These are phyloP conservation scores for Athelia psychrophila DNA, from an alignment of 1,284 basidiomycete genomes.

Conservation along the genomic window DNA sequence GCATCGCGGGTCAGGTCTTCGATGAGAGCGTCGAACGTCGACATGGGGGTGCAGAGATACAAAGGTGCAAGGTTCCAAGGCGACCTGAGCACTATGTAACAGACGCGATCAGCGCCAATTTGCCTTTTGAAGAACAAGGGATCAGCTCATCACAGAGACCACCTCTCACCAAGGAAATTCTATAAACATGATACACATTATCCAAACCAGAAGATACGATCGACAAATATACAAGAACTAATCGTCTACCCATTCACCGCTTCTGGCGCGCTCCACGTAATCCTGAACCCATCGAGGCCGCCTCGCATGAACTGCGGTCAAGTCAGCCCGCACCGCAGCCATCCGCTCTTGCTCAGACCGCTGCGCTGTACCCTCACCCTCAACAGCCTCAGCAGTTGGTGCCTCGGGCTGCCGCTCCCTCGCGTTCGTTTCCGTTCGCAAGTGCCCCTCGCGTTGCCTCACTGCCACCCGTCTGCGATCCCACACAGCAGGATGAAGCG, in stretches of 20 bases:
- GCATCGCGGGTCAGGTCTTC: conserved; percentile 87
- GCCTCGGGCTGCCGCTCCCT: conserved; percentile 34
- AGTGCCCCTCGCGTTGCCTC: conserved; percentile 59
- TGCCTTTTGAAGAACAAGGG: conserved; percentile 1
- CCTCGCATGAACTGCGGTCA: conserved; percentile 46
- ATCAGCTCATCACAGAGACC: too few relatives aligned
- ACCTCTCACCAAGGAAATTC: too few relatives aligned
- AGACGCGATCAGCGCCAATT: background rate
- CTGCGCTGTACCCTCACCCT: conserved; percentile 26
- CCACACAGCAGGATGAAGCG: conserved; percentile 75
- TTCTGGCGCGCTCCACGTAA: conserved; percentile 64
- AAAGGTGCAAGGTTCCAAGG: too few relatives aligned
- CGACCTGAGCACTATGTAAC: background rate
- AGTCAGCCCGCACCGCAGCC: conserved; percentile 35
- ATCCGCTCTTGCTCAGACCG: conserved; percentile 26
- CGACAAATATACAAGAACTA: conserved; percentile 19
- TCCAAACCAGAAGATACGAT: conserved; percentile 23
- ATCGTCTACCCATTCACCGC: conserved; percentile 71
- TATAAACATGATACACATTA: conserved; percentile 14
- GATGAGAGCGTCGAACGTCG: conserved; percentile 79
- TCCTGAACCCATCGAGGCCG: conserved; percentile 60
- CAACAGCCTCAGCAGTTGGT: conserved; percentile 30
- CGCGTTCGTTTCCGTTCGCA: conserved; percentile 64
- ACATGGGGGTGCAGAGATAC: conserved; percentile 33
- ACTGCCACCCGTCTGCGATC: conserved; percentile 61